Base-by-base conservation (phyloP, 768 basidiomycete species). In the Suillus placidus region DNA sequence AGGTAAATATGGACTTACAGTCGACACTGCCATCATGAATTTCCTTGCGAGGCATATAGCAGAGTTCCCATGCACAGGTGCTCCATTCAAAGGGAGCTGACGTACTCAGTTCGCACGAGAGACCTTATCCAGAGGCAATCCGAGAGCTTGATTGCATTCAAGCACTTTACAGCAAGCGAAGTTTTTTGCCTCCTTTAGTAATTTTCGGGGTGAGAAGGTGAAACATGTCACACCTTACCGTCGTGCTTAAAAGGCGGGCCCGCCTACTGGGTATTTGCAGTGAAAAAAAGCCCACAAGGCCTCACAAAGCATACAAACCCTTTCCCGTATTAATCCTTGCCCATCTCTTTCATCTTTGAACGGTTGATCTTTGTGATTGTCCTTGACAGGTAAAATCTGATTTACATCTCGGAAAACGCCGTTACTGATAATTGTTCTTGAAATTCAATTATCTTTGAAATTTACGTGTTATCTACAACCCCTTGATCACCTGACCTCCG, bases 101-200 rank as follows among this genome's bases (percentile, higher is more conserved):
- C 76, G 65, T 65, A 76, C 35, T 14, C 68, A 64, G 35, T 76
- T 76, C 74, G 3, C 76, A 78, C 75, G 16, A 67, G 63, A 65
- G 68, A 73, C 57, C 68, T 40, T 69, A 58, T 68, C 61, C 64
- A 55, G 54, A 69, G 52, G 68, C 77, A 74, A 78, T 77, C 76
- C 37, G 6, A 37, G 14, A 54, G 56, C 66, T 45, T 69, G 64
- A 63, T 70, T 63, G 66, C 66, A 51, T 52, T 58, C 14, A 42
- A 68, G 5, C 37, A 56, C 3, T 40, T 38, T 38, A 70, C 72
- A 73, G 76, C 76, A 74, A 66, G 26, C 30, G 12, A 12, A 0
- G 0, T 40, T 66, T 67, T 65, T 76, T 68, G 63, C 76, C 68
- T 69, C 45, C 18, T 71, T 61, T 70, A 71, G 76, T 73, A 77